Evolutionary conservation across 768 basidiomycete species (phyloP), one percentile per base, ranked within the genome.

Genomic region (Psilocybe cyanescens): DNA sequence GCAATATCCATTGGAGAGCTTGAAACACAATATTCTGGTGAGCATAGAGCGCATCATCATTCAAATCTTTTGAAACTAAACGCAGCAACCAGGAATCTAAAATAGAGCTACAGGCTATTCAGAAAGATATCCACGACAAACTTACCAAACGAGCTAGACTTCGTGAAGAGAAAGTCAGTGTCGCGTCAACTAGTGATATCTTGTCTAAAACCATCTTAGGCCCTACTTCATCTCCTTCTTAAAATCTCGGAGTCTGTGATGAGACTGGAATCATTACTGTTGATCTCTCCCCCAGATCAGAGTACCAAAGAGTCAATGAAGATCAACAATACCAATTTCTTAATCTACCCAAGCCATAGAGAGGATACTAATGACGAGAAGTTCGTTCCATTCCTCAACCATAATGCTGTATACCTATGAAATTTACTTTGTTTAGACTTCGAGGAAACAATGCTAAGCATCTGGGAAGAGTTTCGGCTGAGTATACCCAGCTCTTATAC

Each of bases 401-500:
- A 41, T 28, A 19, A 16, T n/a, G 17, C 12, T 9, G 37, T 16
- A 49, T 24, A 49, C 60, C 51, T 4, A 7, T 35, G 33, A 64
- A 53, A 17, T 67, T 30, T 50, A 62, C 68, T 11, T 33, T 33
- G 3, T 44, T n/a, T 19, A 91, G 89, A 69, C 74, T 79, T 41
- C 85, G 81, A 64, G 84, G 83, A 8, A 87, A 85, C 70, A 82
- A 87, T 48, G 88, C 90, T 33, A 92, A 94, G 71, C 92, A 94
- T 71, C 80, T 97, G 12, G 82, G 84, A 9, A 86, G 96, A 54
- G 91, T 96, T 30, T 94, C 95, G 12, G 81, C 87, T 8, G 97
- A 98, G 74, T 99, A 97, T 71, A 92, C 86, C 8, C 96, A 99
- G 70, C 81, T 99, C 17, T 80, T 95, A 28, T 99, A 99, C 72